Base-by-base conservation (phyloP, 345 rosid species). In the Boechera stricta region DNA sequence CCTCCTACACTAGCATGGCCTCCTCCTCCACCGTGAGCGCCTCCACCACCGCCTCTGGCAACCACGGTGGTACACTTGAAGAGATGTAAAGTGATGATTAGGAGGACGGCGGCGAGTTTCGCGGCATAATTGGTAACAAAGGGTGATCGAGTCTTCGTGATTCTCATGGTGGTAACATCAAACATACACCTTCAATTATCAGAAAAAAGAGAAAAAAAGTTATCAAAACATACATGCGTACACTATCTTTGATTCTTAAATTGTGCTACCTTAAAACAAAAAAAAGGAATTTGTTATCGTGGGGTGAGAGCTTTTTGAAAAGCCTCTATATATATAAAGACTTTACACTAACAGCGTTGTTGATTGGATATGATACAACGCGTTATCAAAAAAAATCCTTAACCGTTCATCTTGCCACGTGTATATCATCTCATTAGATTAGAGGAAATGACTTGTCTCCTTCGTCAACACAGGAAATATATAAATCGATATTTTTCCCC, bases 161-260 rank as follows among this genome's bases (percentile, higher is more conserved):
- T 67, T 48, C 44, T 75, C 79, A 67, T 75, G 44, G 62, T 75
- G 35, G 68, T 74, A 26, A 55, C 42, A 64, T 73, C 45, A 60
- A 36, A 48, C n/a, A 7, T 48, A 16, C 24, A 48, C 24, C 24
- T 16, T 16, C 24, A 21, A 21, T 21, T 16, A 48, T 44, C n/a
- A 15, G 4, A 15, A 47, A 0, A 47, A 5, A 12, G 6, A 45
- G 13, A 15, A 45, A 45, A 44, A 6, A 47, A 2, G 52, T 48
- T 48, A 48, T 48, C 53, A 48, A 47, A 47, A 44, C 42, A 10
- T 64, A 13, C 5, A 29, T 4, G 45, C 29, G 29, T 64, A 33
- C 28, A 55, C 67, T 57, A 56, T 35, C 72, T 56, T 74, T 66
- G 72, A 64, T 73, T 54, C 71, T 32, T 64, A 31, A 10, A 41